Conservation (phyloP, 768 basidiomycete genomes). For the Crucibulum laeve region DNA sequence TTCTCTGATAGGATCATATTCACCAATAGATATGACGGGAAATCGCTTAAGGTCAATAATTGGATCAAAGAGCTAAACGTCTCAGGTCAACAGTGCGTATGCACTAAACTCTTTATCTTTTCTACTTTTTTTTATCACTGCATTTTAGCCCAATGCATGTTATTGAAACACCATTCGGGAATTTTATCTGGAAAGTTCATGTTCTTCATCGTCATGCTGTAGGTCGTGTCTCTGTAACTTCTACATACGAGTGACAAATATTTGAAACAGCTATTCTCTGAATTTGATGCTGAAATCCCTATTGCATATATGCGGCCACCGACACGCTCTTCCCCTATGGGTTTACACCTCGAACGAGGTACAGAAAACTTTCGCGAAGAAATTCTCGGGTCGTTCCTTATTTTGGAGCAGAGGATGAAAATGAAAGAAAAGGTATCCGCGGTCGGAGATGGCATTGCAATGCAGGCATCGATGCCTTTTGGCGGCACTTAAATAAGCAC, state of each 20-base stretch:
- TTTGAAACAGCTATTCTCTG: conserved; percentile 9
- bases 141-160: conserved; percentile 1
- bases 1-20: conserved; percentile 19
- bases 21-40: conserved; percentile 11
- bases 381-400: conserved; percentile 14
- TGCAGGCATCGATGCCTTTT: too few species aligned
- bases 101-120: background rate
- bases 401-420: conserved; percentile 18
- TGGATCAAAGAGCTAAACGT: conserved; percentile 11
- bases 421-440: too few species aligned
- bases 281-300: conserved; percentile 7
- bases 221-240: background rate
- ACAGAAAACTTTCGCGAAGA: conserved; percentile 11
- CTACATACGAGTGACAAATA: background rate
- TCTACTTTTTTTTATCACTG: background rate
- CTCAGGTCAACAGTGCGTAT: conserved; percentile 11
- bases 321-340: conserved; percentile 1
- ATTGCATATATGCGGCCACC: conserved; percentile 11
- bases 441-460: too few species aligned
- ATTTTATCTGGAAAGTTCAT: conserved; percentile 12
- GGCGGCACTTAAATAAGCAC: too few species aligned
- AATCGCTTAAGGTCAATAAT: conserved; percentile 14
- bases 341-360: conserved; percentile 8
- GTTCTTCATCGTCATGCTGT: background rate
- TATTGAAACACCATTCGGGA: conserved; percentile 8